phyloP scores from a whole-genome alignment of 2,329 filamentous ascomycete species.

The Cladosporium sp. region DNA sequence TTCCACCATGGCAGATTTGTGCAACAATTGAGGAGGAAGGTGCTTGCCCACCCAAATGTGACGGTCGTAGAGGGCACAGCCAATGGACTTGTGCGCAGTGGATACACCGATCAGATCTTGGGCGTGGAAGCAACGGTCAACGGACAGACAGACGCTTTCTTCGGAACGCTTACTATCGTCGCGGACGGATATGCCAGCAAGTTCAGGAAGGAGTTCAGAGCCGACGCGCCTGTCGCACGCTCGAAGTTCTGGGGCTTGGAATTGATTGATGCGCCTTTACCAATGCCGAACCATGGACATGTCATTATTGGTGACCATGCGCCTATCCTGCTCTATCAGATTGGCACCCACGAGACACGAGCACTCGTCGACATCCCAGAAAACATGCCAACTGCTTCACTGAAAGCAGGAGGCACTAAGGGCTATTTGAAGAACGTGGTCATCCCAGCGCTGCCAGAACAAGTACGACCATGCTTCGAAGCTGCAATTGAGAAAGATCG shows the following conservation, averaged over 20 bases:
- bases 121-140: constrained; percentile 75
- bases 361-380: constrained; percentile 84
- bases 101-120: constrained; percentile 66
- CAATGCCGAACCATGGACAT: constrained; percentile 72
- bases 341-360: constrained; percentile 89
- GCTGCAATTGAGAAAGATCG: constrained; percentile 71
- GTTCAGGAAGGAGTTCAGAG: constrained; percentile 77
- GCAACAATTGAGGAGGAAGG: constrained; percentile 71
- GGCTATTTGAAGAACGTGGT: constrained; percentile 77
- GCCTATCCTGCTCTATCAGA: constrained; percentile 92
- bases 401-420: constrained; percentile 75
- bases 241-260: constrained; percentile 94
- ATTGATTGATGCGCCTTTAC: constrained; percentile 79
- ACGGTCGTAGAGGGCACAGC: constrained; percentile 88
- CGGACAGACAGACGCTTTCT: constrained; percentile 66
- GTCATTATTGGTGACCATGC: constrained; percentile 75
- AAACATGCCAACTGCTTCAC: constrained; percentile 67
- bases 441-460: constrained; percentile 69
- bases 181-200: constrained; percentile 90
- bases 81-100: constrained; percentile 67
- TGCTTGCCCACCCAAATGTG: constrained; percentile 72
- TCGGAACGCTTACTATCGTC: constrained; percentile 80
- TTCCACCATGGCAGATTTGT: constrained; percentile 98
- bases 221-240: constrained; percentile 62
- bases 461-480: constrained; percentile 68